Evolutionary conservation across 257 asterid species (phyloP).

Genomic region (Mentha longifolia): DNA sequence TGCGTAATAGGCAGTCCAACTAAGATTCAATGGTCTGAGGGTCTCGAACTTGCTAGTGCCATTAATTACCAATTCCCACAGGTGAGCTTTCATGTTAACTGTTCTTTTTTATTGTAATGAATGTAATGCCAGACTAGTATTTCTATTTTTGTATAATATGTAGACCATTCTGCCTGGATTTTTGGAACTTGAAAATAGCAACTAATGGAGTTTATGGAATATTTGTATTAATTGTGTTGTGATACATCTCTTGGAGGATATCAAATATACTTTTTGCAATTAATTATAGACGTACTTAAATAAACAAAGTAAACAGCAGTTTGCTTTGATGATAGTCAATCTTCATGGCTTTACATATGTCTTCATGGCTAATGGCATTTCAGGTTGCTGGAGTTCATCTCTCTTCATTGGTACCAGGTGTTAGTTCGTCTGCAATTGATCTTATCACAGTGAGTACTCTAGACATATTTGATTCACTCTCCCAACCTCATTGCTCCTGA

Average conservation of each 20-base stretch:
- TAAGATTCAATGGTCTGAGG: constrained; percentile 72
- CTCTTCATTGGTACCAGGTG: constrained; percentile 65
- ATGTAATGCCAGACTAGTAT: neutral
- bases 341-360: neutral
- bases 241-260: neutral
- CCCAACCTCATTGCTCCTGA: neutral
- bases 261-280: neutral
- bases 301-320: neutral
- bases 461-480: neutral
- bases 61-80: constrained; percentile 84
- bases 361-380: constrained; percentile 24
- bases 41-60: constrained; percentile 80
- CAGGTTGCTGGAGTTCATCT: constrained; percentile 70
- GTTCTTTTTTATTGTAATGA: neutral
- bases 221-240: neutral
- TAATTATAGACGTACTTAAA: neutral
- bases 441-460: constrained; percentile 65
- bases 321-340: neutral
- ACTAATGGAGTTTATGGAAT: neutral
- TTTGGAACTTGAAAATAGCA: neutral
- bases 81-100: constrained; percentile 46
- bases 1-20: constrained; percentile 83
- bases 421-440: constrained; percentile 58
- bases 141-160: neutral
- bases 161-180: neutral